phyloP scores from a whole-genome alignment of 345 rosid species.

The Carallia brachiata region DNA sequence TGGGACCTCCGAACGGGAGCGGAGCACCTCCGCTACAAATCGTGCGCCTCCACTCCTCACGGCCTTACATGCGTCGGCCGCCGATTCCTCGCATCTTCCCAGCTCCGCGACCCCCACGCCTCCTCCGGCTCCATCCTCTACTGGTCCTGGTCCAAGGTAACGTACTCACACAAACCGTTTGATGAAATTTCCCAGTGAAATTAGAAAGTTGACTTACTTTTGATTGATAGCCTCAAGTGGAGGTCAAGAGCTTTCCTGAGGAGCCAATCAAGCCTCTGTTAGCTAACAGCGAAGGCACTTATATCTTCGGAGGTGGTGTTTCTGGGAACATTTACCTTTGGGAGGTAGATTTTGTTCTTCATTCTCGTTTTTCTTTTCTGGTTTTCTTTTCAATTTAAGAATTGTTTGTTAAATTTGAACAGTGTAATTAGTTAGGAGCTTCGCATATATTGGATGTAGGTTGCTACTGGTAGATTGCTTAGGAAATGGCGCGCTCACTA shows the following conservation, averaged over 20 bases:
- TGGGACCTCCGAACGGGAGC: constrained; percentile 72
- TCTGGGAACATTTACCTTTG: constrained; percentile 71
- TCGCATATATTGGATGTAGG: constrained; percentile 37
- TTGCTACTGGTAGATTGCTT: constrained; percentile 69
- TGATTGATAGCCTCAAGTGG: constrained; percentile 62
- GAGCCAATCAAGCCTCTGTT: constrained; percentile 66
- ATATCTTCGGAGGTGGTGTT: constrained; percentile 72
- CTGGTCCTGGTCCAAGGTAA: constrained; percentile 79
- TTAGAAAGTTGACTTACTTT: not conserved
- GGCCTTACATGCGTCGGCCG: constrained; percentile 64
- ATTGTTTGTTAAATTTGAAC: not conserved
- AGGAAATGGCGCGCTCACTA: constrained; percentile 85
- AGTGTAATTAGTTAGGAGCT: not conserved
- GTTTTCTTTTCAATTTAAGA: not conserved
- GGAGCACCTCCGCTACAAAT: constrained; percentile 57
- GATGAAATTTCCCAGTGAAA: constrained; percentile 8
- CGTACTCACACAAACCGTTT: constrained; percentile 5
- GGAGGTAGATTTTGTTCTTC: constrained; percentile 52
- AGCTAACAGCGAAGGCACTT: constrained; percentile 71
- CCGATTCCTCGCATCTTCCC: constrained; percentile 68
- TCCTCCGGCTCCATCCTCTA: constrained; percentile 60
- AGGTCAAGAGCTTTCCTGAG: constrained; percentile 70
- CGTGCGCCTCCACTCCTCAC: constrained; percentile 69
- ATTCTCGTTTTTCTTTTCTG: not conserved
- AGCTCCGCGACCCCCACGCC: constrained; percentile 55